Conservation (phyloP, 768 basidiomycete genomes). For the Termitomyces heimii region DNA sequence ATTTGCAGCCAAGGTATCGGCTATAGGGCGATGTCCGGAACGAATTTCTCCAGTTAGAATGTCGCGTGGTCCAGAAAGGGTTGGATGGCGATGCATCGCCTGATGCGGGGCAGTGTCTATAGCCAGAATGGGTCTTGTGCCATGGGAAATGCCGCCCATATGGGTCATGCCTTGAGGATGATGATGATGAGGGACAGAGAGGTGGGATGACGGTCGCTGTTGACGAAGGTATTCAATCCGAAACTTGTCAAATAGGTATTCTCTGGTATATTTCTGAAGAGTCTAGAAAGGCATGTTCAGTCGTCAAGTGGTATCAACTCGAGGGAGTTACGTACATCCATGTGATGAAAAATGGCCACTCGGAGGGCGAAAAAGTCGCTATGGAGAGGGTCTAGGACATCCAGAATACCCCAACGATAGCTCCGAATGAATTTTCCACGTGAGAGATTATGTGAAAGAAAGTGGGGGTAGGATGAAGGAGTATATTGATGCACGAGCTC, state of each 20-base stretch:
- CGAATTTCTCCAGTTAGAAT: slow-evolving; percentile 40
- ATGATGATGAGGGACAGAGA: slow-evolving; percentile 37
- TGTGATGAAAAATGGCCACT: slow-evolving; percentile 78
- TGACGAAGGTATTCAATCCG: slow-evolving; percentile 50
- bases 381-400: slow-evolving; percentile 73
- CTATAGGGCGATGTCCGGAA: slow-evolving; percentile 33
- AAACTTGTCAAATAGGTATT: slow-evolving; percentile 80
- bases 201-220: slow-evolving; percentile 40
- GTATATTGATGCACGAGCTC: slow-evolving; percentile 73
- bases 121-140: slow-evolving; percentile 51
- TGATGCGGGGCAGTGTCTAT: slow-evolving; percentile 56
- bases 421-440: slow-evolving; percentile 63
- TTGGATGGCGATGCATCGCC: slow-evolving; percentile 36
- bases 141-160: slow-evolving; percentile 38
- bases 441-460: slow-evolving; percentile 37
- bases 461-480: slow-evolving; percentile 40
- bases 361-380: slow-evolving; percentile 78
- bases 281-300: slow-evolving; percentile 40
- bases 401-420: slow-evolving; percentile 83
- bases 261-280: slow-evolving; percentile 78
- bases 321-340: slow-evolving; percentile 57
- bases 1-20: slow-evolving; percentile 32
- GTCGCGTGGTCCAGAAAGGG: slow-evolving; percentile 42
- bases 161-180: slow-evolving; percentile 31
- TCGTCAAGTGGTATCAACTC: slow-evolving; percentile 12